Conservation (phyloP, 192 early-diverging fungal species). For the Thamnidium elegans region DNA sequence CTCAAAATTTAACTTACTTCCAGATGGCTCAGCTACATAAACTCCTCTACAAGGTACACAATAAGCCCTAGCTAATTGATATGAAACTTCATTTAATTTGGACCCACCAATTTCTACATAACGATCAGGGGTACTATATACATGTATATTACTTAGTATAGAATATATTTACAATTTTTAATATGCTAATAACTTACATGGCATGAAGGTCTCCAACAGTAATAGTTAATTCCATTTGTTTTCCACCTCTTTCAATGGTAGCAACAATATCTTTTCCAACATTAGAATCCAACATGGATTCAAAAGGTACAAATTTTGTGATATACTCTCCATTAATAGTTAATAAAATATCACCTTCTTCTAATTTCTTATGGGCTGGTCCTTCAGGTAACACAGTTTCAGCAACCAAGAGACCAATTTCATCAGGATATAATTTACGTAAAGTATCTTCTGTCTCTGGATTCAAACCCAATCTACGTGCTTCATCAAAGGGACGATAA, state of each 20-base stretch:
- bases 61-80: conserved; percentile 68
- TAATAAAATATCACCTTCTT: conserved; percentile 76
- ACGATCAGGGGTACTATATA: conserved; percentile 65
- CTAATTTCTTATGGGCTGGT: conserved; percentile 60
- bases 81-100: conserved; percentile 69
- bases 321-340: conserved; percentile 66
- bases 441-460: conserved; percentile 61
- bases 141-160: not conserved
- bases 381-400: conserved; percentile 74
- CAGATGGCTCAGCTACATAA: conserved; percentile 64
- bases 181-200: conserved; percentile 37
- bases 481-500: conserved; percentile 75
- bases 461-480: conserved; percentile 64
- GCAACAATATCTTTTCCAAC: conserved; percentile 57
- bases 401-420: conserved; percentile 78
- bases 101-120: conserved; percentile 85
- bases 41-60: conserved; percentile 75
- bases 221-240: conserved; percentile 55
- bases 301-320: conserved; percentile 82
- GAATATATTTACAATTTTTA: not conserved
- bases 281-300: conserved; percentile 67
- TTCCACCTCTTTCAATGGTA: conserved; percentile 71
- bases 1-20: conserved; percentile 31
- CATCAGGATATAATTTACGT: conserved; percentile 54
- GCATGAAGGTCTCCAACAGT: conserved; percentile 69